Conservation (phyloP, 306 rosid genomes). For the Carpinus viminea region DNA sequence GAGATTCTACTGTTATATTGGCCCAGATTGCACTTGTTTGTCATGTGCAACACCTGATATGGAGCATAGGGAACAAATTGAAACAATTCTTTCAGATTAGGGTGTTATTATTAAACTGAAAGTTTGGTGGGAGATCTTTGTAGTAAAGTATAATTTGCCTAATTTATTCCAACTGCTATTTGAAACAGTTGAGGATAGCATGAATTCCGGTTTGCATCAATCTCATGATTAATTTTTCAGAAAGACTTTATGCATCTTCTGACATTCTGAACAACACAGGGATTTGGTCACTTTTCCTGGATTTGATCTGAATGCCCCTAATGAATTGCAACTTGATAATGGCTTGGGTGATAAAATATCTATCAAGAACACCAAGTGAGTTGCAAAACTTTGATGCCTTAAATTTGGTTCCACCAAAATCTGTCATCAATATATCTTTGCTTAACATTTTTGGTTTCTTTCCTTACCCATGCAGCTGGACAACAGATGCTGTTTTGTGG, state of each 20-base stretch:
- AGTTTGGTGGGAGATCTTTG: background rate
- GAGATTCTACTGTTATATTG: background rate
- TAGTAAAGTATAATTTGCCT: background rate
- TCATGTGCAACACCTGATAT: background rate
- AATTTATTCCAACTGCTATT: background rate
- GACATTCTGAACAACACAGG: conserved; percentile 46
- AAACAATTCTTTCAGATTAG: background rate
- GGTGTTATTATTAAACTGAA: background rate
- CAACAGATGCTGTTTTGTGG: conserved; percentile 95
- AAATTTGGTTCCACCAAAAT: conserved; percentile 26
- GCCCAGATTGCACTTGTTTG: background rate
- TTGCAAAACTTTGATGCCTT: conserved; percentile 19
- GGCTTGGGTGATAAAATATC: conserved; percentile 85
- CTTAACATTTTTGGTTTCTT: conserved; percentile 22
- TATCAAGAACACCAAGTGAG: conserved; percentile 78
- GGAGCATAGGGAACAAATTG: background rate
- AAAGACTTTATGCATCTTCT: conserved; percentile 4
- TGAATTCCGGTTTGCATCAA: background rate
- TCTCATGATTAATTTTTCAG: background rate
- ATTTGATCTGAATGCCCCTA: conserved; percentile 76
- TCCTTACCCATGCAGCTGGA: conserved; percentile 63
- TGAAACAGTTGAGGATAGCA: background rate
- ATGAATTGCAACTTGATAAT: conserved; percentile 73
- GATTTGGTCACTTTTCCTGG: conserved; percentile 86
- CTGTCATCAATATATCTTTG: background rate